Conservation (phyloP, 2,329 filamentous ascomycete species). For the Apiospora malaysiana region DNA sequence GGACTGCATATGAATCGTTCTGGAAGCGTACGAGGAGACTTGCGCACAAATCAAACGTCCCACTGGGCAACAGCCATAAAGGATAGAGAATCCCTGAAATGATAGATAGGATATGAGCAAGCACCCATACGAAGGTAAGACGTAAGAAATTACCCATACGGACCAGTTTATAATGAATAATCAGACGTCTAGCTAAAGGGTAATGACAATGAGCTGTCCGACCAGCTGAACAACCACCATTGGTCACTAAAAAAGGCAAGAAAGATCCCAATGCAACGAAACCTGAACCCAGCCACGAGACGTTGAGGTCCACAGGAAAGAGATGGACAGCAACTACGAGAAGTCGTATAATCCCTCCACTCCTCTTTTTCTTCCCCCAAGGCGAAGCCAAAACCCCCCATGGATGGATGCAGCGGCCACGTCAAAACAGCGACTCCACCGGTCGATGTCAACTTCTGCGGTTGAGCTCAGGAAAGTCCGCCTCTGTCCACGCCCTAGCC, state of each 20-base stretch:
- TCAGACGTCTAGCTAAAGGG: not conserved
- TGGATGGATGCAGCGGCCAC: too few relatives aligned
- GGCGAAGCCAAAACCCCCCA: too few relatives aligned
- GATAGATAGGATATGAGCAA: not conserved
- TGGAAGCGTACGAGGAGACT: too few relatives aligned
- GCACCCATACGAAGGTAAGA: not conserved
- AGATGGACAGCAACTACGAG: not conserved
- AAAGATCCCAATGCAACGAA: not conserved
- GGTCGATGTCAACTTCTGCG: not conserved
- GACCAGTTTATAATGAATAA: not conserved
- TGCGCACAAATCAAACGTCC: too few relatives aligned
- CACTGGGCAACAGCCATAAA: too few relatives aligned
- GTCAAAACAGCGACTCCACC: not conserved
- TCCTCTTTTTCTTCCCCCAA: too few relatives aligned
- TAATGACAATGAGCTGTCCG: not conserved
- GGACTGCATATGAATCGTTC: too few relatives aligned
- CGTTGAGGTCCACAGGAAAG: too few relatives aligned
- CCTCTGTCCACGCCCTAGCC: not conserved
- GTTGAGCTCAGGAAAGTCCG: not conserved
- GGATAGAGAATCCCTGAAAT: too few relatives aligned
- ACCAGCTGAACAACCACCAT: not conserved
- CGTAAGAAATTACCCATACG: not conserved
- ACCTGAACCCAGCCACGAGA: too few relatives aligned
- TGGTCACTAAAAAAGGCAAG: not conserved
- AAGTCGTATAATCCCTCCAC: not conserved